These are phyloP conservation scores for Stereum hirsutum DNA, from an alignment of 1,284 basidiomycete species.

Conservation along the genomic window DNA sequence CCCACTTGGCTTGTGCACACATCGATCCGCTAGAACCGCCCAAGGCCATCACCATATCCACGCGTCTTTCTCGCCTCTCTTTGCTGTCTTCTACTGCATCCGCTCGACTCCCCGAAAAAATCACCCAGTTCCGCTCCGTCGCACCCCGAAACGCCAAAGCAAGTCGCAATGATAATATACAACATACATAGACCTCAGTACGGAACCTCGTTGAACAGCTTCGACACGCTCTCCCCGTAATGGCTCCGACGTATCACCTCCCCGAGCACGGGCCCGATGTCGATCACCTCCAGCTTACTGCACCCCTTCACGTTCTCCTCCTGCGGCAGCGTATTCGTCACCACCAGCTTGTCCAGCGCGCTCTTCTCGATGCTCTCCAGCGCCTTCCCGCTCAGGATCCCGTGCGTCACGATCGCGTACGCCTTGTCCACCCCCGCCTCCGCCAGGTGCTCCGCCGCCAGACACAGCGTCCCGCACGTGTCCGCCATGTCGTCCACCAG, in stretches of 20 bases:
- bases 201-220: conserved; percentile 79
- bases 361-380: conserved; percentile 64
- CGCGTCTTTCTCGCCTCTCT: too few relatives aligned
- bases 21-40: too few relatives aligned
- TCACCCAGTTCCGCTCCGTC: too few relatives aligned
- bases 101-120: too few relatives aligned
- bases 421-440: conserved; percentile 88
- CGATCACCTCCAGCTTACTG: conserved; percentile 90
- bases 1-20: too few relatives aligned
- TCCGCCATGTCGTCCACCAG: conserved; percentile 99
- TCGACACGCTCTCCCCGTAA: conserved; percentile 78
- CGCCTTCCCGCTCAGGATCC: conserved; percentile 90
- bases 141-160: too few relatives aligned
- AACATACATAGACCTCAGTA: too few relatives aligned
- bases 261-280: conserved; percentile 91
- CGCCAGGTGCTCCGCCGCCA: conserved; percentile 84
- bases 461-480: conserved; percentile 94
- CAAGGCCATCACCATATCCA: too few relatives aligned
- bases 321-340: conserved; percentile 98
- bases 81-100: too few relatives aligned
- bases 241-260: conserved; percentile 94
- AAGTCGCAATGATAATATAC: too few relatives aligned
- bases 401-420: conserved; percentile 95
- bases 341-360: conserved; percentile 89
- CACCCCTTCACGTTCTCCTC: conserved; percentile 68